These are phyloP conservation scores for Clonostachys rosea DNA, from an alignment of 2,329 filamentous ascomycete genomes.

Conservation along the genomic window DNA sequence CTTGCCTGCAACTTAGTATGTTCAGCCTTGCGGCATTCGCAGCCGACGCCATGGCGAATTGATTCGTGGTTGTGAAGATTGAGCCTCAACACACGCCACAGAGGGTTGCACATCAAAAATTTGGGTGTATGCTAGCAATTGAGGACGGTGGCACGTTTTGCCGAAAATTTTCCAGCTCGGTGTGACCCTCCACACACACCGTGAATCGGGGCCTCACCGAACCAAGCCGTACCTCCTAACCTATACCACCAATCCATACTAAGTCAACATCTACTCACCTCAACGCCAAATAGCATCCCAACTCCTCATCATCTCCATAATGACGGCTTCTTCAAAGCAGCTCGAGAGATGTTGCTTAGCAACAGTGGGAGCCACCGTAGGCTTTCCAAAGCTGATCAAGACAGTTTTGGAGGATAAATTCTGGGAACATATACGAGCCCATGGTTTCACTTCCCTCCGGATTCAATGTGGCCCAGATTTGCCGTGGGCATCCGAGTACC, in stretches of 20 bases:
- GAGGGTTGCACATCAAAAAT: constrained; percentile 1
- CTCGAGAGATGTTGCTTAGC: constrained; percentile 61
- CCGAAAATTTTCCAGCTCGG: too few relatives aligned
- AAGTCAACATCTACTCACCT: background rate
- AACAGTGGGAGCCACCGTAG: constrained; percentile 87
- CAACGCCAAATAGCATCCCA: background rate
- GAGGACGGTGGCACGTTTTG: too few relatives aligned
- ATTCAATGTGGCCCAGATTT: constrained; percentile 78
- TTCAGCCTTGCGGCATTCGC: constrained; percentile 30
- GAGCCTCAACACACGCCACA: too few relatives aligned
- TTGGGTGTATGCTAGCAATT: background rate
- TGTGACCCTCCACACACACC: too few relatives aligned
- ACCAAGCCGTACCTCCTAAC: background rate
- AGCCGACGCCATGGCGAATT: constrained; percentile 14
- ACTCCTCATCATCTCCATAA: background rate
- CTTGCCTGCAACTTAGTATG: constrained; percentile 22
- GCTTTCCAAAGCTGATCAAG: constrained; percentile 68
- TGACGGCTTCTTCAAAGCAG: background rate
- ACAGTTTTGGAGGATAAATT: constrained; percentile 60
- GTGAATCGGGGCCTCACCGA: too few relatives aligned
- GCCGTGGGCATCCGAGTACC: constrained; percentile 17
- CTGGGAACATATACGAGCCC: constrained; percentile 50
- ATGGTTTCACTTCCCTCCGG: constrained; percentile 66
- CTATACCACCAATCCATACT: background rate
- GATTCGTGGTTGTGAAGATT: background rate